Evolutionary conservation across 441 rosid species (phyloP), one percentile per base, ranked within the genome.

Genomic region (Syzygium malaccense): DNA sequence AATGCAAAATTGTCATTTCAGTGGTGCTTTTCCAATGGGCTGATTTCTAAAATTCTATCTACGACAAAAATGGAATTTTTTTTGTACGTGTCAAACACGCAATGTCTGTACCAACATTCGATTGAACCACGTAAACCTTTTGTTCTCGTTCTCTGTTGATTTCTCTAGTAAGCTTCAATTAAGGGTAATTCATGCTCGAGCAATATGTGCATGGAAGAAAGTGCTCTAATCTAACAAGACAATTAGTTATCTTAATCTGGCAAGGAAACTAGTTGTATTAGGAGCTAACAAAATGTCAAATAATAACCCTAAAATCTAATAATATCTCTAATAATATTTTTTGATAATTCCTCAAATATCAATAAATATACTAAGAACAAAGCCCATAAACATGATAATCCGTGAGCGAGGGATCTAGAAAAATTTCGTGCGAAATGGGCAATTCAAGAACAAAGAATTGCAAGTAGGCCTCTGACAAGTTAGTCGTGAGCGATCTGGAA

Each of bases 71-170:
- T 4, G 41, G 6, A 37, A 37, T 37, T 26, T 58, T 0, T 26
- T 58, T 7, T 25, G 3, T 58, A 15, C 3, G 0, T 2, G 3
- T 26, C n/a, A 58, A 58, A 11, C 12, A 12, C 30, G 0, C 20
- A 25, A 2, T 0, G 3, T 26, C n/a, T 25, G 1, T 26, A 26
- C 0, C 2, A 3, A 12, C 3, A 58, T 58, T 58, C 30, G 2
- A 26, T 14, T 10, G 2, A 58, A 25, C 15, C n/a, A 12, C 7
- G 0, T 5, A 26, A 26, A 28, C 1, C 66, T 26, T 58, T 57
- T 25, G 28, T 57, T 23, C 0, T 57, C 14, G 4, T 57, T 25
- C 6, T 2, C 7, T 57, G 62, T 57, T 57, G 14, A 57, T 57
- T 11, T 23, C n/a, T 57, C 12, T 25, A 13, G 62, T 57, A 57